These are phyloP conservation scores for Emmonsiellopsis sp. DNA, from an alignment of 2,329 filamentous ascomycete genomes.

Conservation along the genomic window DNA sequence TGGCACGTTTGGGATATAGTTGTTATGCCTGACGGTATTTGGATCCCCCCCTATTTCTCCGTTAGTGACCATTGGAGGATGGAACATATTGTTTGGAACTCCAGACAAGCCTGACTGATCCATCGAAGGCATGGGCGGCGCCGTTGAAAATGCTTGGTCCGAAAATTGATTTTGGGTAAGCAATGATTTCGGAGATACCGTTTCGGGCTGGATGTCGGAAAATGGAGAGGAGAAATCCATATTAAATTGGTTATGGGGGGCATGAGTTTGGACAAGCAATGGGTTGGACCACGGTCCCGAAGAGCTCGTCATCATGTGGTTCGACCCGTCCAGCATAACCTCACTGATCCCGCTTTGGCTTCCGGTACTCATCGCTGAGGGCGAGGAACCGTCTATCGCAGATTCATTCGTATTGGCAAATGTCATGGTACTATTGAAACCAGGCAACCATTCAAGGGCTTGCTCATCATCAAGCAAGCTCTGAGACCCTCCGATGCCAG, in stretches of 20 bases:
- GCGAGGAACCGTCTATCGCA: slow-evolving; percentile 85
- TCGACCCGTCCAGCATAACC: slow-evolving; percentile 71
- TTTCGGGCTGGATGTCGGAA: slow-evolving; percentile 60
- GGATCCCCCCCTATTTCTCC: slow-evolving; percentile 21
- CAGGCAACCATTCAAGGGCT: slow-evolving; percentile 73
- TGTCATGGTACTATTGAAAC: slow-evolving; percentile 68
- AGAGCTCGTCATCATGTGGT: slow-evolving; percentile 47
- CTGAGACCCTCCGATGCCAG: slow-evolving; percentile 48
- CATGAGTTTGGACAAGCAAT: slow-evolving; percentile 59
- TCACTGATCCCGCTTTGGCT: slow-evolving; percentile 89
- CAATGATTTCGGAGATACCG: slow-evolving; percentile 67
- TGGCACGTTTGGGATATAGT: slow-evolving; percentile 49
- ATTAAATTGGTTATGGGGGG: slow-evolving; percentile 58
- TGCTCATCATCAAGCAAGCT: slow-evolving; percentile 60
- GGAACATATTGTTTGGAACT: slow-evolving; percentile 44
- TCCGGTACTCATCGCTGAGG: slow-evolving; percentile 88
- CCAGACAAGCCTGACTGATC: slow-evolving; percentile 63
- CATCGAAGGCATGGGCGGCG: slow-evolving; percentile 64
- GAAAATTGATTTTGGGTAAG: slow-evolving; percentile 57
- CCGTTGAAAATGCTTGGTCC: slow-evolving; percentile 70
- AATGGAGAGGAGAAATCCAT: slow-evolving; percentile 70
- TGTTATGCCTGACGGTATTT: slow-evolving; percentile 28
- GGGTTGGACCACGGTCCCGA: slow-evolving; percentile 60
- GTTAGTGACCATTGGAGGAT: slow-evolving; percentile 33
- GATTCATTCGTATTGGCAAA: slow-evolving; percentile 63